These are phyloP conservation scores for Penicillium sp. DNA, from an alignment of 2,329 filamentous ascomycete species.

Conservation along the genomic window DNA sequence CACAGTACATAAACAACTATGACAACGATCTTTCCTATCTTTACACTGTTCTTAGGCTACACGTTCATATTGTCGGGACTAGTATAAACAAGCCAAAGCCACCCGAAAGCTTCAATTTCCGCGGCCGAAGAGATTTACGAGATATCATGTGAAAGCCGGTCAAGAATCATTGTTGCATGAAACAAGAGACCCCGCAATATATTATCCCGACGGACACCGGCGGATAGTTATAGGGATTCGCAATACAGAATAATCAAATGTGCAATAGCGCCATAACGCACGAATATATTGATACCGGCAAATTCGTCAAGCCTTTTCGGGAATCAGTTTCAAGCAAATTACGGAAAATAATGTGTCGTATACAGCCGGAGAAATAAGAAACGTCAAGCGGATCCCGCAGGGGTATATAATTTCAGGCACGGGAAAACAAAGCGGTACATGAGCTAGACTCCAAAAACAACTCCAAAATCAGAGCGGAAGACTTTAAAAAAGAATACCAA, in stretches of 20 bases:
- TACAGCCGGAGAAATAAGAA: neutral
- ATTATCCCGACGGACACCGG: slow-evolving; percentile 21
- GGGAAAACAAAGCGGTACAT: neutral
- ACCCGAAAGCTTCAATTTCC: slow-evolving; percentile 13
- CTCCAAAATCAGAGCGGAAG: neutral
- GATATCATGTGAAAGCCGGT: neutral
- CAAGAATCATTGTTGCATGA: neutral
- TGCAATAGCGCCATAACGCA: neutral
- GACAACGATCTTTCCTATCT: neutral
- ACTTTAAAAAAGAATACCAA: neutral
- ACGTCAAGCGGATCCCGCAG: slow-evolving; percentile 14
- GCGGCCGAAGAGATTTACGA: neutral
- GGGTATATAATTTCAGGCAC: slow-evolving; percentile 20
- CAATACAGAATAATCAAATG: neutral
- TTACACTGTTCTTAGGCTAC: neutral
- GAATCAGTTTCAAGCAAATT: neutral
- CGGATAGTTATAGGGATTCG: neutral
- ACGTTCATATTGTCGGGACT: neutral
- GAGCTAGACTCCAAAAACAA: neutral
- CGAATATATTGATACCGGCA: neutral
- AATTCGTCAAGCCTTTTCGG: neutral
- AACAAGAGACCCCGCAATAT: slow-evolving; percentile 7
- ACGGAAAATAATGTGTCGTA: neutral
- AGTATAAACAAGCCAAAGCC: neutral
- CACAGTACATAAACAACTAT: neutral